phyloP scores from a whole-genome alignment of 805 yeast species.

The Priceomyces medius region DNA sequence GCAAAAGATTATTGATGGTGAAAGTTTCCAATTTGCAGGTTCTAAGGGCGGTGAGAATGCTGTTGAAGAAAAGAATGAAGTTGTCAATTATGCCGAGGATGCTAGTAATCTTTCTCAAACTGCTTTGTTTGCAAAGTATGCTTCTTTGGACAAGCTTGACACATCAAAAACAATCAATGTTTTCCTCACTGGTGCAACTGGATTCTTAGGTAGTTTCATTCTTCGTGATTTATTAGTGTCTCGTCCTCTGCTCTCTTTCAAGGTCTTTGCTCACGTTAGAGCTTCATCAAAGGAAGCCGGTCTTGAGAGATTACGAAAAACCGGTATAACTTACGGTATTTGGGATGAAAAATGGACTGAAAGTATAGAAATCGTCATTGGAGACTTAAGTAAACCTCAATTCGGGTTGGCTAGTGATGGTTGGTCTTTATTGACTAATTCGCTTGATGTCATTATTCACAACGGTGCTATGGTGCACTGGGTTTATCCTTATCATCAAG shows the following conservation, averaged over 20 bases:
- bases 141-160: conserved; percentile 39
- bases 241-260: conserved; percentile 51
- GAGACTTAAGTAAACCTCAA: conserved; percentile 70
- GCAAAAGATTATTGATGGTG: conserved; percentile 52
- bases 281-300: conserved; percentile 71
- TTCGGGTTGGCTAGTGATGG: conserved; percentile 62
- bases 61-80: conserved; percentile 24
- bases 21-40: conserved; percentile 42
- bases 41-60: conserved; percentile 18
- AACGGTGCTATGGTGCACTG: conserved; percentile 98
- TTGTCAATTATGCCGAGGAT: conserved; percentile 59
- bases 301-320: conserved; percentile 66
- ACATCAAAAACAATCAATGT: conserved; percentile 49
- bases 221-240: conserved; percentile 66
- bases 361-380: conserved; percentile 71
- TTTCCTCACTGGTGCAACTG: conserved; percentile 94
- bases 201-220: conserved; percentile 91
- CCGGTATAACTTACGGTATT: conserved; percentile 80
- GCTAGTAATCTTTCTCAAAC: conserved; percentile 54
- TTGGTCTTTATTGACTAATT: conserved; percentile 59
- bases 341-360: conserved; percentile 64
- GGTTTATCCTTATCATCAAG: conserved; percentile 91
- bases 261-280: conserved; percentile 86
- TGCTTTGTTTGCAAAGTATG: conserved; percentile 44
- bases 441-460: conserved; percentile 82